Base-by-base conservation (phyloP, 1,284 basidiomycete species). In the Xanthoconium separans region DNA sequence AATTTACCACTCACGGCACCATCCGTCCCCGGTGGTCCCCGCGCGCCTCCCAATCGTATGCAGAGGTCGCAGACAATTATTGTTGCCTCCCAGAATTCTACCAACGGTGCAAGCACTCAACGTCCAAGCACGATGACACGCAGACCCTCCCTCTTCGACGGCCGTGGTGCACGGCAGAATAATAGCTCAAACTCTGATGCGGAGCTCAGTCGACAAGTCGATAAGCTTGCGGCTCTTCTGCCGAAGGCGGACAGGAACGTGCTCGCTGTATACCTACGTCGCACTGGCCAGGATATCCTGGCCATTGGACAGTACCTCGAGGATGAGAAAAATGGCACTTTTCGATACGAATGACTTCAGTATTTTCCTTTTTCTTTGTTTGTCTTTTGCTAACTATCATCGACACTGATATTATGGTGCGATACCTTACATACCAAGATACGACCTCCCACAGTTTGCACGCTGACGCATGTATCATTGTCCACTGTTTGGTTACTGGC, bases 301-400 rank as follows among this genome's bases (percentile, higher is more conserved):
- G 92, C 92, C 8, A 91, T 95, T 63, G 89, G 91, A 20, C 87
- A 90, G 64, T 95, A 93, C 69, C 74, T 95, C 30, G 91, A 93
- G 61, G 92, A 95, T 62, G 90, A 93, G 70, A 88, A 87, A 75
- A 87, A 85, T 61, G 89, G 89, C 22, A 78, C 74, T 20, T 67
- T 91, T 43, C 77, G 77, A 48, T 65, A 70, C 46, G 70, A 75
- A 45, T 77, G 60, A 70, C 34, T 24, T 45, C 48, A 43, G 48
- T 37, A 44, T 39, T 40, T 45, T 55, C 47, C 37, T 33, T 22
- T 3, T 45, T 40, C 36, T 37, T 37, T 16, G 36, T 37, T 37
- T 31, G 54, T 24, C 29, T 58, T 51, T 53, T 37, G 40, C 22
- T 50, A 41, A 49, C 41, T 51, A 44, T 51, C 33, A 52, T 51